Evolutionary conservation across 208 protist genomes (phyloP), one percentile per base, ranked within the genome.

Genomic region (Borovskyia barvae): DNA sequence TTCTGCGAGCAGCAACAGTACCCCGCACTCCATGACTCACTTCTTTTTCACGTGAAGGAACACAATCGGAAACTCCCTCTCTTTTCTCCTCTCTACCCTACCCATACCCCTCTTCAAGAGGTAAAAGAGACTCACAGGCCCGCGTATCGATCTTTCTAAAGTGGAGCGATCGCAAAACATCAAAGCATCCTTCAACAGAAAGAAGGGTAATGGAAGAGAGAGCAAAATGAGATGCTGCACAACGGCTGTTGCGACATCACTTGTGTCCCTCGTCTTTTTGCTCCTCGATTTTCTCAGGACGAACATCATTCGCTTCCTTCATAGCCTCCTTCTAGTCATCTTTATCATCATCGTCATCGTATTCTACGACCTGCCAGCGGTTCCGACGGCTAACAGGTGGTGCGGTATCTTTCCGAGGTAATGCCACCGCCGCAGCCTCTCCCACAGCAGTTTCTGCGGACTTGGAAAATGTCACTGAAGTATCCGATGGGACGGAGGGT

Each of bases 321-420:
- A 17, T 48, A 24, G 41, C 36, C 17, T 22, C 42, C 19, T 5
- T 39, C 11, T 58, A 52, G 2, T 72, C 66, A 7, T 76, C 69
- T 14, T 32, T 36, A 19, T 66, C 72, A 8, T 66, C 64, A 1
- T 74, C 82, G 7, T 81, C 80, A 15, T 82, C 73, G 64, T 94
- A 94, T 69, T 94, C 84, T 29, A 94, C 65, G 37, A 89, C 78
- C 51, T 81, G 75, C 87, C 84, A 92, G 12, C 87, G 72, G 33
- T 64, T 72, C 22, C 51, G 35, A 12, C 84, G 76, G 24, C 60
- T 46, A 3, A 30, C 47, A 20, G 63, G 69, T 22, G 76, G 41
- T 2, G 54, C 35, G 1, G 59, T 67, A n/a, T 75, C 67, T 35
- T 75, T 72, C 9, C 11, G 37, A 9, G 39, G 15, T 6, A 26